Percentiles rank a stretch among this genome's conserved stretches.
Conservation (phyloP, 1,284 basidiomycete genomes). For the Golubevia sp. region DNA sequence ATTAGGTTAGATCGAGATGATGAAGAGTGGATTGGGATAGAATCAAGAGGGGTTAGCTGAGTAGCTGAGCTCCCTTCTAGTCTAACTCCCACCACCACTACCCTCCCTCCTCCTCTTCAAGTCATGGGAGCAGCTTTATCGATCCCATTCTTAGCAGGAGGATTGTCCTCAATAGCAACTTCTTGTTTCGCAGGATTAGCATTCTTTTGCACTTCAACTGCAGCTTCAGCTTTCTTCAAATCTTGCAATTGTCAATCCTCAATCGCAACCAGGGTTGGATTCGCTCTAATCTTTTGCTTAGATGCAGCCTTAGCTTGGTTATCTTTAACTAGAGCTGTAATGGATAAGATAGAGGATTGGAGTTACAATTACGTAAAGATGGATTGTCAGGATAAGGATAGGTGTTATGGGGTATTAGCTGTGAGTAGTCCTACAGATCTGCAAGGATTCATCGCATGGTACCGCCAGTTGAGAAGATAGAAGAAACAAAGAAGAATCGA, state of each 20-base stretch:
- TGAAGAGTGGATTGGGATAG: too few species aligned
- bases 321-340: conserved; percentile 86
- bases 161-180: conserved; percentile 70
- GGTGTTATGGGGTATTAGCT: conserved; percentile 94
- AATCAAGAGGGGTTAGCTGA: too few species aligned
- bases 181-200: conserved; percentile 59
- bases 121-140: conserved; percentile 80
- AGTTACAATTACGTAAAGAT: conserved; percentile 98
- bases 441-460: too few species aligned
- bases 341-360: conserved; percentile 86
- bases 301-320: conserved; percentile 97
- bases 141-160: conserved; percentile 81
- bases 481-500: background rate
- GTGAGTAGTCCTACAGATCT: conserved; percentile 65
- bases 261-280: conserved; percentile 95
- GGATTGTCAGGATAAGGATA: conserved; percentile 84
- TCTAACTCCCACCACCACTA: too few species aligned
- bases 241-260: conserved; percentile 99
- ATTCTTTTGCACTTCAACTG: conserved; percentile 73
- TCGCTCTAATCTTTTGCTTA: conserved; percentile 91
- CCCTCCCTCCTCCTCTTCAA: conserved; percentile 12
- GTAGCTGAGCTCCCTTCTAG: too few species aligned
- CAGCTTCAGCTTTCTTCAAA: conserved; percentile 96
- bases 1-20: too few species aligned
- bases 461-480: background rate